Conservation (phyloP, 2,329 filamentous ascomycete genomes). For the Paracorniculantispora psalliotae region DNA sequence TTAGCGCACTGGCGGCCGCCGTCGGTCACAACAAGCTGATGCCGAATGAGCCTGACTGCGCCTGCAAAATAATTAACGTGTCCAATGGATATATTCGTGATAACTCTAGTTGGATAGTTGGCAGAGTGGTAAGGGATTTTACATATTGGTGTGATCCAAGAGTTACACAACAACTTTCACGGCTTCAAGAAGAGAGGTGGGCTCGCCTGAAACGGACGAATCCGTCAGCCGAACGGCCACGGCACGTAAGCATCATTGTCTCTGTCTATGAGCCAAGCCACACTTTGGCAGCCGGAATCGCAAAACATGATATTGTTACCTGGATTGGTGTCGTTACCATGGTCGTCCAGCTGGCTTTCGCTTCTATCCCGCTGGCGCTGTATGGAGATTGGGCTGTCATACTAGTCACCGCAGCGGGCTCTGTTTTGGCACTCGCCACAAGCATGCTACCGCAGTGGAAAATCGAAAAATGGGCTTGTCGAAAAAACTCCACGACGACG, state of each 20-base stretch:
- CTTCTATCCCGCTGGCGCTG: not conserved
- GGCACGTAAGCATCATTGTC: not conserved
- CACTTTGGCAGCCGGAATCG: not conserved
- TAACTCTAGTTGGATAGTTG: constrained; percentile 39
- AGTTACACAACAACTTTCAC: no score
- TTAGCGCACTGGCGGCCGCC: constrained; percentile 18
- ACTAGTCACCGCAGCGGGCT: not conserved
- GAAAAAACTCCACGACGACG: not conserved
- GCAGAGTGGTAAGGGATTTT: constrained; percentile 36
- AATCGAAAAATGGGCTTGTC: not conserved
- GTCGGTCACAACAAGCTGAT: constrained; percentile 26
- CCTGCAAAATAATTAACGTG: constrained; percentile 30
- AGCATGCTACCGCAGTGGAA: not conserved
- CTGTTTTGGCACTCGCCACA: not conserved
- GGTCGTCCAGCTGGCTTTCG: not conserved
- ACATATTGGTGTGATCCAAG: no score
- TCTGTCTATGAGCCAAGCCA: not conserved
- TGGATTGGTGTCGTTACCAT: not conserved
- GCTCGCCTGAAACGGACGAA: no score
- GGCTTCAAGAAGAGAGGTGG: no score
- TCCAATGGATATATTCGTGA: constrained; percentile 30
- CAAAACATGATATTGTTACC: not conserved
- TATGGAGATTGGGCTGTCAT: not conserved
- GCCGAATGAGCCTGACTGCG: constrained; percentile 27
- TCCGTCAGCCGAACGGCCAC: not conserved